These are phyloP conservation scores for Chloranthus sessilifolius DNA, from an alignment of 164 flowering plant genomes.

Conservation along the genomic window DNA sequence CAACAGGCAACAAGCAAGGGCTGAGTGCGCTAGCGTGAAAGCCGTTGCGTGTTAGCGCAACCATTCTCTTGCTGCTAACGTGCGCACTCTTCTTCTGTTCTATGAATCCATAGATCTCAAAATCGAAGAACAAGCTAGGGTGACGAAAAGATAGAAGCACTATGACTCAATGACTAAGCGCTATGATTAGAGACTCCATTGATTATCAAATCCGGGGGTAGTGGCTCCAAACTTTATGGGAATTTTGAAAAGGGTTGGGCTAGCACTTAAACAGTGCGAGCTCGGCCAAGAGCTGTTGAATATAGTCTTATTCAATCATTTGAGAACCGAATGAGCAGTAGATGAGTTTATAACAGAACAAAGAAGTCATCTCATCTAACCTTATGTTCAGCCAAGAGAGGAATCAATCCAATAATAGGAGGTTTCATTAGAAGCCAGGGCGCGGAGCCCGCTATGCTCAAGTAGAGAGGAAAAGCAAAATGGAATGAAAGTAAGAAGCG, in stretches of 20 bases:
- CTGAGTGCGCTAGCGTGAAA: too few relatives aligned
- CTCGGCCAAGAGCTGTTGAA: constrained; percentile 3
- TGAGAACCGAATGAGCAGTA: constrained; percentile 9
- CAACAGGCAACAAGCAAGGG: too few relatives aligned
- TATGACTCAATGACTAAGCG: too few relatives aligned
- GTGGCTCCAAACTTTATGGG: neutral
- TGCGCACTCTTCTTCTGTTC: too few relatives aligned
- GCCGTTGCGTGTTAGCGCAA: too few relatives aligned
- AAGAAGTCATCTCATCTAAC: constrained; percentile 4
- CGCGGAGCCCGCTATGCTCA: too few relatives aligned
- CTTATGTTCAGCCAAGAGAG: neutral
- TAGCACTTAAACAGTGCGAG: constrained; percentile 1
- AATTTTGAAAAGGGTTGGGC: neutral
- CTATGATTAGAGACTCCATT: neutral
- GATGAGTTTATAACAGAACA: constrained; percentile 9
- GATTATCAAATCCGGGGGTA: neutral
- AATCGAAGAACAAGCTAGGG: too few relatives aligned
- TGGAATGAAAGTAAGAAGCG: neutral
- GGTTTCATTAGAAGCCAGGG: too few relatives aligned
- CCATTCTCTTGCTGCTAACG: too few relatives aligned
- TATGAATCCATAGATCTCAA: too few relatives aligned
- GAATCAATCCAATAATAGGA: too few relatives aligned
- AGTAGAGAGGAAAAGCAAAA: neutral
- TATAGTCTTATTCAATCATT: constrained; percentile 1
- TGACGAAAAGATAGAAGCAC: too few relatives aligned